Base-by-base conservation (phyloP, 2,329 filamentous ascomycete species). In the Hymenoscyphus linearis region DNA sequence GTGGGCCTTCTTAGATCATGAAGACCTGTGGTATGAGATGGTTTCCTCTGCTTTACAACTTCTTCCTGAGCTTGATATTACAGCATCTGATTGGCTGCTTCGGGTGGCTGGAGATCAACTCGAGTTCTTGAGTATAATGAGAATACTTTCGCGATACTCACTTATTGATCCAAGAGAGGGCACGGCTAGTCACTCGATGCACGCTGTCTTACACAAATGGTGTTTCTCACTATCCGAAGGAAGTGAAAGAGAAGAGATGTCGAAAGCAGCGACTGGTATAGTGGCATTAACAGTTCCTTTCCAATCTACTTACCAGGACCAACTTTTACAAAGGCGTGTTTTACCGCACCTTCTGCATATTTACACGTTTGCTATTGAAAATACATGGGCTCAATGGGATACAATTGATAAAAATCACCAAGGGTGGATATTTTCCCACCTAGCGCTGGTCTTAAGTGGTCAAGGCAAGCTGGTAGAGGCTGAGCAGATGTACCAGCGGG, bases 11-110 rank as follows among this genome's bases (percentile, higher is more conserved):
- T 44, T 57, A 25, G 22, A 75, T 62, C 76, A 76, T 63, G 68
- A 75, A 57, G 55, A 57, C 18, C 63, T 81, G 3, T 81, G 75
- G 78, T 78, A 72, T 64, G 73, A 78, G 59, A 70, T 80, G n/a
- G 62, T 80, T 70, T 63, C 2, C 72, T 26, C 25, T 27, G 50
- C 50, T 53, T 34, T 72, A 65, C 37, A 55, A 57, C 47, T 31
- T 53, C 34, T 60, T 55, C 7, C 31, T 56, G 54, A 56, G 52
- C 25, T 53, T 14, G 25, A 53, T 16, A 27, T 53, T 34, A 22
- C 1, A 2, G 37, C 18, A 44, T 44, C n/a, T 22, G 37, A 44
- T 9, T 44, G 37, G 37, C 37, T 44, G n/a, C 37, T 44, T 22
- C 37, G 37, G 37, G n/a, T 44, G n/a, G 37, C 37, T 4, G 10